Evolutionary conservation across 805 yeast genomes (phyloP), one percentile per base, ranked within the genome.

Genomic region (Suhomyces tanzawaensis): DNA sequence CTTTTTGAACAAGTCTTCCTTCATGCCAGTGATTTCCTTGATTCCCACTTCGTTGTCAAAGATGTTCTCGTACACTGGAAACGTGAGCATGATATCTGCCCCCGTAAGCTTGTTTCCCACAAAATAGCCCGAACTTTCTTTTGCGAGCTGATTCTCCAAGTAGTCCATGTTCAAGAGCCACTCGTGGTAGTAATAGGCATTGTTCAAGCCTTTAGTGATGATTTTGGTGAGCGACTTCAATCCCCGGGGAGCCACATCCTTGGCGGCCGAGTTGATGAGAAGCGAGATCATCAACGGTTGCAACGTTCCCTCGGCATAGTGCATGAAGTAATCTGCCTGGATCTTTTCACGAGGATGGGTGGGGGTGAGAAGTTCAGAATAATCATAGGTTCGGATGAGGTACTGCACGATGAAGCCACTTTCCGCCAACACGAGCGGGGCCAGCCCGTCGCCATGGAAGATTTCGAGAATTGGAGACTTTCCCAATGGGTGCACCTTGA

Each of bases 221-320:
- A 59, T 42, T 14, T 63, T 57, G 3, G 76, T 66, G 7, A 80
- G 33, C 4, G 69, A 58, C 32, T 75, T 71, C 18, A 72, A 39
- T 9, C 79, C 74, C 46, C 72, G 62, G 3, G 83, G 82, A 1
- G 76, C 69, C 4, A 64, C 46, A 3, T 58, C 47, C 41, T 65
- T 71, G 4, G 72, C 74, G 18, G 59, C 59, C 3, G 66, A 54
- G 62, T 65, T 55, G 62, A 68, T 57, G 40, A 66, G 50, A 35
- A 63, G 49, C 3, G 64, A 44, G 22, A 67, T 62, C 37, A 75
- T 53, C 7, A 66, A 58, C 4, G 78, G 77, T 53, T 76, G 80
- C 13, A 83, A 53, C 16, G 85, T 70, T 1, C 80, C 85, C 56
- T 84, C 91, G n/a, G 74, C 55, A 47, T 73, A 78, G 50, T 77